Evolutionary conservation across 176 grass and related monocot species (phyloP).

Genomic region (Oryza officinalis): DNA sequence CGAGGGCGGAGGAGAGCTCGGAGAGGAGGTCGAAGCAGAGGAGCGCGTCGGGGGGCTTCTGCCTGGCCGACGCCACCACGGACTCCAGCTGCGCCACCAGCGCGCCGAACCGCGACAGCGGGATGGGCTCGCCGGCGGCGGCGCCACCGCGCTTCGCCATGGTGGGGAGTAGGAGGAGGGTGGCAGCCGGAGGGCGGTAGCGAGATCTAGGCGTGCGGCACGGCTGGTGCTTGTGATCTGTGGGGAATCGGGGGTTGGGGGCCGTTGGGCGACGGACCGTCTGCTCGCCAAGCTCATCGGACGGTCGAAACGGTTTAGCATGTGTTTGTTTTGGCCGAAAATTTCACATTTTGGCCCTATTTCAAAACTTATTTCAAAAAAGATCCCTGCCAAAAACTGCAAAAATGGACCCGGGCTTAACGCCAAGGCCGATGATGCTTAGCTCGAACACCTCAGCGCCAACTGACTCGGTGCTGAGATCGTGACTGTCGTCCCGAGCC

Average conservation of each 20-base stretch:
- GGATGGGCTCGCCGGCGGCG: conserved; percentile 50
- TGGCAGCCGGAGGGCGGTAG: not conserved
- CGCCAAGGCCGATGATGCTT: too few relatives aligned
- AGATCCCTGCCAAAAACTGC: too few relatives aligned
- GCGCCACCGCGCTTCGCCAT: conserved; percentile 72
- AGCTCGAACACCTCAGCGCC: too few relatives aligned
- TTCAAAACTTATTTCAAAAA: too few relatives aligned
- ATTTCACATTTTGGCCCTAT: too few relatives aligned
- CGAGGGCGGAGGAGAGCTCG: conserved; percentile 79
- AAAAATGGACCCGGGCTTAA: too few relatives aligned
- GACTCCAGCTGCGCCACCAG: conserved; percentile 94
- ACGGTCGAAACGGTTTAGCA: not conserved
- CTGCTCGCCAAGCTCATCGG: too few relatives aligned
- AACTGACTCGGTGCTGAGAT: too few relatives aligned
- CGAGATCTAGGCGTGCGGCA: conserved; percentile 34
- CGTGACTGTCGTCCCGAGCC: too few relatives aligned
- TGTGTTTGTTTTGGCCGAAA: too few relatives aligned
- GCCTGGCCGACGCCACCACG: conserved; percentile 75
- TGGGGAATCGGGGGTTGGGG: not conserved
- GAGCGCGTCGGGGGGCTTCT: conserved; percentile 78
- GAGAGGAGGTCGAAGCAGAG: conserved; percentile 99
- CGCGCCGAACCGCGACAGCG: conserved; percentile 86
- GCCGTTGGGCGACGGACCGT: too few relatives aligned
- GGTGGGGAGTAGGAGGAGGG: not conserved
- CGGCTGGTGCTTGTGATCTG: not conserved